Base-by-base conservation (phyloP, 2,329 filamentous ascomycete genomes). In the Phialophora macrospora region DNA sequence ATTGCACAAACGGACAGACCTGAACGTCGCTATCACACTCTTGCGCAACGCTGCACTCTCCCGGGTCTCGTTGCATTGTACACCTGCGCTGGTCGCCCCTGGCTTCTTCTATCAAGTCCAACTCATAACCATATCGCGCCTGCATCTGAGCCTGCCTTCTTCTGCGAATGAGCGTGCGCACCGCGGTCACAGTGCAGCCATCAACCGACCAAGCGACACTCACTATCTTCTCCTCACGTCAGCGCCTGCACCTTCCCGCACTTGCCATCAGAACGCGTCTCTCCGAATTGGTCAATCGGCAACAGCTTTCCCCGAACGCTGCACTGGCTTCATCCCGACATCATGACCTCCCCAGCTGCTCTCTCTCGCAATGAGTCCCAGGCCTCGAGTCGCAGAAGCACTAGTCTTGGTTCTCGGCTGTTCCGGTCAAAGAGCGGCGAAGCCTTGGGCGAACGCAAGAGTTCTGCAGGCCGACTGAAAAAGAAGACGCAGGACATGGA, bases 351-450 rank as follows among this genome's bases (percentile, higher is more conserved):
- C 44, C 67, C 69, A 30, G 41, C 64, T 61, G 49, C 65, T 24
- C 49, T 71, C 51, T n/a, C 58, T 41, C 69, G 69, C 60, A 69
- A 69, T 60, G 69, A 71, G 63, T 71, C 69, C 26, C 67, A 67
- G 41, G 46, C 64, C 38, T 69, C 67, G 17, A 65, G 62, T 28
- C 66, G 65, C 24, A 63, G 69, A 61, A 71, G 69, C 48, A 61
- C 69, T 20, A 71, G 69, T 60, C 67, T 71, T 56, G 67, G 69
- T 55, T 71, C 69, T 52, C 66, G 69, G n/a, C 56, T 71, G 38
- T 71, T 71, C 62, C 67, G 69, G 51, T 68, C 69, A 60, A 71
- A 71, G 58, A 71, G 69, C 41, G 69, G 69, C 41, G 69, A 71
- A 62, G 69, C 65, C 8, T 54, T 72, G 44, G 65, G 69, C 60